Conservation (phyloP, 2,329 filamentous ascomycete genomes). For the Fusarium nematophilum region DNA sequence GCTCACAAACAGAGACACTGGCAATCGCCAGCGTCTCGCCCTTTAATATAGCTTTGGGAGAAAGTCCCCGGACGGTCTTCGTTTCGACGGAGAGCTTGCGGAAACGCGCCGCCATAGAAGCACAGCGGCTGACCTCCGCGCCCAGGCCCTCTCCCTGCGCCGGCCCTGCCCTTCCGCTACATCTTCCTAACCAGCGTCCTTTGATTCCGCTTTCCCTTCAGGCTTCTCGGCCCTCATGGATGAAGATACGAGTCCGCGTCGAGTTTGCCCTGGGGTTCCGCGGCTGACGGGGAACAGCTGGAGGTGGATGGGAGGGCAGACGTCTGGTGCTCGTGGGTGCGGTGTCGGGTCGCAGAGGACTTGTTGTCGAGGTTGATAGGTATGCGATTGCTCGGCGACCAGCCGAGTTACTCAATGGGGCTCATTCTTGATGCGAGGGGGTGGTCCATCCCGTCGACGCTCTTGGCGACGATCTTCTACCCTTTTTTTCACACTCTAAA, state of each 20-base stretch:
- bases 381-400: conserved; percentile 90
- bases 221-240: conserved; percentile 68
- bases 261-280: conserved; percentile 39
- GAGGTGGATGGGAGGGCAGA: conserved; percentile 56
- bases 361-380: conserved; percentile 96
- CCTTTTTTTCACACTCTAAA: conserved; percentile 51
- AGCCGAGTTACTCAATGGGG: conserved; percentile 98
- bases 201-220: conserved; percentile 45
- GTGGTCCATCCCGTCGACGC: conserved; percentile 39
- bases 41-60: conserved; percentile 92
- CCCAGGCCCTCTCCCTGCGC: conserved; percentile 62
- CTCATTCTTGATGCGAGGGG: conserved; percentile 99
- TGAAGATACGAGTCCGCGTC: conserved; percentile 87
- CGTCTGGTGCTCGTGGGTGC: conserved; percentile 60
- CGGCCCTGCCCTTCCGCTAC: conserved; percentile 59
- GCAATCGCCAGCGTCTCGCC: conserved; percentile 49
- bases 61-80: conserved; percentile 99
- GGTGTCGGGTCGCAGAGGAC: conserved; percentile 63
- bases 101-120: conserved; percentile 99
- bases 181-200: conserved; percentile 46
- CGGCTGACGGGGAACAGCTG: conserved; percentile 17
- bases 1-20: conserved; percentile 85
- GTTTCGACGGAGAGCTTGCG: conserved; percentile 67
- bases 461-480: conserved; percentile 39
- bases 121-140: conserved; percentile 88